Evolutionary conservation across 441 rosid species (phyloP).

Genomic region (Aquilaria agallochum): DNA sequence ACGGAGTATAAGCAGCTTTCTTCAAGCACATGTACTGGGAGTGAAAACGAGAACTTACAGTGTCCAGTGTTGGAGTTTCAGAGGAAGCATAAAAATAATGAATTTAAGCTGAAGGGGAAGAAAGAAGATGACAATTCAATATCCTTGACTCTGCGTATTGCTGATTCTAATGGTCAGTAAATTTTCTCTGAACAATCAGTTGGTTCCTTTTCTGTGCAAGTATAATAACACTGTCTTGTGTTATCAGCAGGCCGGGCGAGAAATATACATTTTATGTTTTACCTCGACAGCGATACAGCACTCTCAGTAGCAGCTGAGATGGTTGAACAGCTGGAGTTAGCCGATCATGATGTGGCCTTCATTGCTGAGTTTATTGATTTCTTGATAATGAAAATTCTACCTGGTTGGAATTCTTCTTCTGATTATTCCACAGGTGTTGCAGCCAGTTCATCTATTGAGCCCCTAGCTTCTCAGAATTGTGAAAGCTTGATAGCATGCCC

Average conservation of each 20-base stretch:
- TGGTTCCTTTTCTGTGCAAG: conserved; percentile 8
- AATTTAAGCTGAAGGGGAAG: conserved; percentile 55
- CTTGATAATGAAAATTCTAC: conserved; percentile 45
- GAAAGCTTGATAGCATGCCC: conserved; percentile 26
- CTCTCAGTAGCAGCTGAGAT: conserved; percentile 57
- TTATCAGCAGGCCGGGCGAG: conserved; percentile 38
- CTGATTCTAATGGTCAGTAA: conserved; percentile 36
- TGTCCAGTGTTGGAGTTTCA: conserved; percentile 29
- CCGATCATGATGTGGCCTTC: conserved; percentile 54
- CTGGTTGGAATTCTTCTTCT: conserved; percentile 37
- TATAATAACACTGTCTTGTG: background rate
- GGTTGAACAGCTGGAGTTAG: conserved; percentile 57
- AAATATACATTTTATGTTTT: conserved; percentile 61
- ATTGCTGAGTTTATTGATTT: conserved; percentile 62
- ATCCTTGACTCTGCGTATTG: conserved; percentile 54
- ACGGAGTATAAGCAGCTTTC: conserved; percentile 34
- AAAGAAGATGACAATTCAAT: conserved; percentile 46
- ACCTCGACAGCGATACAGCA: conserved; percentile 60
- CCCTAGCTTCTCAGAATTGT: conserved; percentile 21
- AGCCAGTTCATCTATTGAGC: conserved; percentile 12
- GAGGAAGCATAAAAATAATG: conserved; percentile 39
- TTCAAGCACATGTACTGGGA: conserved; percentile 26
- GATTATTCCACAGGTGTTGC: conserved; percentile 15
- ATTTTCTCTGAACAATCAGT: background rate
- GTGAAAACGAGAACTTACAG: conserved; percentile 24